Base-by-base conservation (phyloP, 75 land plant species). In the Cupressus sempervirens region DNA sequence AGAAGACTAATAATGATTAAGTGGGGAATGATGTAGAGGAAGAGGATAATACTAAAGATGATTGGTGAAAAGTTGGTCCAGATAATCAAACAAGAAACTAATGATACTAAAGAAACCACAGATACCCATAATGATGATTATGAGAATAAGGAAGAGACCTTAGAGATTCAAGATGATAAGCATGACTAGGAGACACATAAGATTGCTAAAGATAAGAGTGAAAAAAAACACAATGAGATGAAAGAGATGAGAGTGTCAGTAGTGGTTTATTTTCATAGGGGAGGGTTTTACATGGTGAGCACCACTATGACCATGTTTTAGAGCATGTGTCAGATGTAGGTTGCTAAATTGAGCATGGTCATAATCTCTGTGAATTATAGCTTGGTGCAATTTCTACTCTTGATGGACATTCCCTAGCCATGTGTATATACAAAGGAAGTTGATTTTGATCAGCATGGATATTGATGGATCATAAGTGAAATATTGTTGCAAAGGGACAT, bases 1-100 rank as follows among this genome's bases (percentile, higher is more conserved):
- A 85, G 83, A 54, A 83, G 23, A 83, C 83, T 84, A 90, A 88
- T 72, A 56, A 81, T 48, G 86, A 84, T 46, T 73, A 86, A 46
- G 89, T 72, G 15, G 86, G 76, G 75, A 82, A 18, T 10, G 62
- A 86, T 1, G 83, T 45, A 20, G 84, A 62, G 72, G 75, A 84
- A 41, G 74, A 77, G 32, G 81, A 73, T 1, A 26, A 80, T 11
- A 67, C 29, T 80, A 75, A 38, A 0, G 54, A 62, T 58, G 46
- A n/a, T 62, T 38, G 46, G 48, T 1, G 41, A 26, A 43, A 82
- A 50, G 9, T 53, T 82, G 30, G 18, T 32, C 35, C 58, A 82
- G 18, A 52, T 40, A 23, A 56, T 56, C 76, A 85, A 79, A 48
- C 80, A 74, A 41, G 52, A 87, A 48, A 84, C 56, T 54, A 74